These are phyloP conservation scores for Curvularia eragrostidis DNA, from an alignment of 2,329 filamentous ascomycete genomes.

Conservation along the genomic window DNA sequence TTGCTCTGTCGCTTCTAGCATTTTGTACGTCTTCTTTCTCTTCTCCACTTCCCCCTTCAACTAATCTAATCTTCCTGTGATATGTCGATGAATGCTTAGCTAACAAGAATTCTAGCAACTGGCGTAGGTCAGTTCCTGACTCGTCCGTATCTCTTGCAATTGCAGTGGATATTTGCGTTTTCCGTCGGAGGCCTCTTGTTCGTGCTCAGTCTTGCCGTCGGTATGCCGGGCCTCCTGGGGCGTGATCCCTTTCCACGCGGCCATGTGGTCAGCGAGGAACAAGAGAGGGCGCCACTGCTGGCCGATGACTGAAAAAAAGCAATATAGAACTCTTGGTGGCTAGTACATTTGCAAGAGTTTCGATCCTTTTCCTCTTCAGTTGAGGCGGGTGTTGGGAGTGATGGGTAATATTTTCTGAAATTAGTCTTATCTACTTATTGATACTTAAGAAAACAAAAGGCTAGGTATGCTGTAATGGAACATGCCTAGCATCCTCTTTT, in stretches of 20 bases:
- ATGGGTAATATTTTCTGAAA: background rate
- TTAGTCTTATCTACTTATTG: background rate
- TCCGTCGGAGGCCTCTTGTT: slow-evolving; percentile 79
- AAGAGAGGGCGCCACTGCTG: slow-evolving; percentile 62
- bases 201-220: slow-evolving; percentile 69
- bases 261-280: slow-evolving; percentile 56
- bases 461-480: background rate
- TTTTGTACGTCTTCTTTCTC: slow-evolving; percentile 61
- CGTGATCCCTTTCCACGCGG: slow-evolving; percentile 60
- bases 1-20: slow-evolving; percentile 74
- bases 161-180: slow-evolving; percentile 95
- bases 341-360: background rate
- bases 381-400: background rate
- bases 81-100: background rate
- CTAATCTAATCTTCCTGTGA: no score
- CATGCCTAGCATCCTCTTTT: background rate
- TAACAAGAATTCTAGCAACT: slow-evolving; percentile 58
- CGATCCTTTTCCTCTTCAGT: background rate
- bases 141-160: slow-evolving; percentile 73
- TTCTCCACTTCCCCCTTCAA: background rate
- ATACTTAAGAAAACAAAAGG: background rate
- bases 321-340: no score
- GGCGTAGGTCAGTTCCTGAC: slow-evolving; percentile 78
- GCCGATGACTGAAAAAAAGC: slow-evolving; percentile 34
- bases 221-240: slow-evolving; percentile 68